Conservation (phyloP, 2,329 filamentous ascomycete genomes). For the Scedosporium boydii region DNA sequence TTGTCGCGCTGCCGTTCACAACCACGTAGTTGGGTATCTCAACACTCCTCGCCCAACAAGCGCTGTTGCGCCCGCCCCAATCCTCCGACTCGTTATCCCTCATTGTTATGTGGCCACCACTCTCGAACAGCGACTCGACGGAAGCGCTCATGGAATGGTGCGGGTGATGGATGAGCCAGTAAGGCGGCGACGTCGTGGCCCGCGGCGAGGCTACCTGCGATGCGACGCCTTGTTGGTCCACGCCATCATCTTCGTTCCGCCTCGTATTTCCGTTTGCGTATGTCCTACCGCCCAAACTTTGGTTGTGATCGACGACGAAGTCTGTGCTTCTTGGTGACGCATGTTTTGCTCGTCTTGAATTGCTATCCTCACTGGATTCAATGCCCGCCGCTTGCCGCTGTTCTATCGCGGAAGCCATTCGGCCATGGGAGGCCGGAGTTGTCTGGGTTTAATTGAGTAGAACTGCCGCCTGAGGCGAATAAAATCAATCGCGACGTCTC, state of each 20-base stretch:
- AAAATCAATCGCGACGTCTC: no score
- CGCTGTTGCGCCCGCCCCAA: slow-evolving; percentile 40
- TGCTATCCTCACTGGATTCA: neutral
- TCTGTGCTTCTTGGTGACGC: neutral
- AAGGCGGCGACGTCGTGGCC: neutral
- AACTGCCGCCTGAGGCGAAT: neutral
- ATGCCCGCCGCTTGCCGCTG: neutral
- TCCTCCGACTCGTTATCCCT: slow-evolving; percentile 51
- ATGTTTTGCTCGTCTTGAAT: neutral
- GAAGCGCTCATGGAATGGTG: neutral
- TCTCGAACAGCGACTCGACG: slow-evolving; percentile 3
- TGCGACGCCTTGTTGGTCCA: neutral
- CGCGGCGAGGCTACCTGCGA: neutral
- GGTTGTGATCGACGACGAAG: neutral
- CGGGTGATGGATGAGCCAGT: slow-evolving; percentile 2
- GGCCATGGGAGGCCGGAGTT: neutral
- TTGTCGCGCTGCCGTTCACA: slow-evolving; percentile 46
- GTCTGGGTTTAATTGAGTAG: neutral
- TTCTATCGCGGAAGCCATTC: neutral
- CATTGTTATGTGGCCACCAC: slow-evolving; percentile 45
- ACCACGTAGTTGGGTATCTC: slow-evolving; percentile 47
- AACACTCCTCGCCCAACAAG: slow-evolving; percentile 57
- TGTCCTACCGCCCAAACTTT: neutral
- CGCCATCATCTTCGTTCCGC: neutral
- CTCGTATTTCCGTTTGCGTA: neutral